A percentile compares a stretch with the other conserved stretches of the same genome.
These are phyloP conservation scores for Chloromonas sp. DNA, from an alignment of 163 green algal species.

Conservation along the genomic window DNA sequence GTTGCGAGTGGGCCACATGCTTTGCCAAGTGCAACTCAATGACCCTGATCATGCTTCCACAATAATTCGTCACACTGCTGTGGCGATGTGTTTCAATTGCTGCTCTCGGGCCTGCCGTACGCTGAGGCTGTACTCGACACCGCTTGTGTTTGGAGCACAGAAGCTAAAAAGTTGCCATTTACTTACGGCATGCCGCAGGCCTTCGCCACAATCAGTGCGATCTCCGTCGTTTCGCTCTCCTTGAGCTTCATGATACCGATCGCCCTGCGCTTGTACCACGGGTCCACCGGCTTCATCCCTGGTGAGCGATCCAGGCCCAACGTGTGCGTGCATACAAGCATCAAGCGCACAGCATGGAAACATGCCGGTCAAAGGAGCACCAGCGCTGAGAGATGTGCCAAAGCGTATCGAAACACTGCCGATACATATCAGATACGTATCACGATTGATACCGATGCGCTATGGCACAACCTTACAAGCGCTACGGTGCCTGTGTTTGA, in stretches of 20 bases:
- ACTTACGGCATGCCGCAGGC: not conserved
- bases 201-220: slow-evolving; percentile 27
- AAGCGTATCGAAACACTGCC: too few relatives aligned
- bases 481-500: not conserved
- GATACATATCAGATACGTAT: too few relatives aligned
- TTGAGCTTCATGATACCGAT: slow-evolving; percentile 54
- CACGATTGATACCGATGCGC: not conserved
- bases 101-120: not conserved
- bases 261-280: slow-evolving; percentile 39
- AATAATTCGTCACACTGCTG: too few relatives aligned
- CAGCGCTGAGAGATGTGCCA: too few relatives aligned
- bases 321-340: not conserved
- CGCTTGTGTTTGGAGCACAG: not conserved
- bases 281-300: slow-evolving; percentile 35
- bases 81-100: not conserved
- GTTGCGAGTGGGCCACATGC: too few relatives aligned
- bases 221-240: slow-evolving; percentile 48
- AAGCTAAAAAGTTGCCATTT: not conserved
- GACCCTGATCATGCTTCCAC: too few relatives aligned
- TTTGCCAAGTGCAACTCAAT: too few relatives aligned
- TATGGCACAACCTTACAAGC: not conserved
- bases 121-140: not conserved
- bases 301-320: not conserved
- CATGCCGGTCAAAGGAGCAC: not conserved
- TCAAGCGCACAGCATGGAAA: not conserved